Evolutionary conservation across 148 eudicot genomes (phyloP), one percentile per base, ranked within the genome.

Genomic region (Agrostemma githago): DNA sequence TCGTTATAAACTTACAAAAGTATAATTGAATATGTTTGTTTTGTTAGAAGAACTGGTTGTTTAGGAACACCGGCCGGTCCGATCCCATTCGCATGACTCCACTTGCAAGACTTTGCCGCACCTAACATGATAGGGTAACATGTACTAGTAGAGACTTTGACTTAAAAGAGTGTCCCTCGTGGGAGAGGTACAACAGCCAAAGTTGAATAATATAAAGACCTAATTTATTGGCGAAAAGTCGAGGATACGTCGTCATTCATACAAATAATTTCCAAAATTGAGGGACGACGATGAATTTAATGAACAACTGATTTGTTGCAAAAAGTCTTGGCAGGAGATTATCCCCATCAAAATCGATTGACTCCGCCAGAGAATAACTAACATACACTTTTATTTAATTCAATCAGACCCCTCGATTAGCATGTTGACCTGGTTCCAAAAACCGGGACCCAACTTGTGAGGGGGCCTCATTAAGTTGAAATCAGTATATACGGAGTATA

Each of bases 321-420:
- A 56, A 65, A 72, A 66, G 80, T 78, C 76, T 20, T 26, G 19
- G 67, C 80, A 78, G 46, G 67, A 57, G 64, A 56, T 12, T 62
- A 44, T 20, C 40, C 54, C 41, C 14, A 62, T 37, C 40, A 71
- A 63, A 6, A 77, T 38, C 9, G 38, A 75, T 54, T 26, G 41
- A 4, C 57, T 60, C 26, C 10, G 16, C 59, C 60, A 12, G 59
- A 54, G 34, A 64, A 16, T 65, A 66, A 8, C 20, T 20, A 46
- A 53, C 16, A 11, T n/a, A 48, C 41, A 38, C 54, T 51, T 3
- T 51, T 37, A 34, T 48, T 60, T 26, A 26, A 26, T 26, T 26
- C 34, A 26, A 26, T 26, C 34, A 26, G 34, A 26, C 34, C 1
- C 34, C 0, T 26, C 34, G 1, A 26, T 26, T 26, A 26, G 34